Base-by-base conservation (phyloP, 495 filamentous ascomycete species). In the Aspergillus campestris region DNA sequence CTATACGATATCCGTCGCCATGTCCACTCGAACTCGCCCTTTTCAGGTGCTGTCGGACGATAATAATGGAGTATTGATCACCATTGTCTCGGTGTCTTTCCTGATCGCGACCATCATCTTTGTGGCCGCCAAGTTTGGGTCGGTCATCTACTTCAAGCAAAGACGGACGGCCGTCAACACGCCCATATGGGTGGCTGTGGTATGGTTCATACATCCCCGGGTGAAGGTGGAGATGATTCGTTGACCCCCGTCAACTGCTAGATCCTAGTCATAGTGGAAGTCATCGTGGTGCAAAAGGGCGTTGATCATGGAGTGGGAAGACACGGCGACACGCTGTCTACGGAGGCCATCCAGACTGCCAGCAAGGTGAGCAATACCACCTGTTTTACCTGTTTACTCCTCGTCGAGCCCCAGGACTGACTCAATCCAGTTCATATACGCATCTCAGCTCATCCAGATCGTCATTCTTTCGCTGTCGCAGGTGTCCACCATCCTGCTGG, bases 191-290 rank as follows among this genome's bases (percentile, higher is more conserved):
- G 51, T 43, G 50, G 65, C 57, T 53, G 28, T 58, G 39, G 33
- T 56, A 14, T 13, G 61, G 65, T 38, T 24, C 1, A 7, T n/a
- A 35, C 18, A 24, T 24, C 18, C 18, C 1, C 31, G 9, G 6
- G 4, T 8, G 4, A 7, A 4, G 33, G 3, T 36, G 9, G 12
- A 1, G 1, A 31, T 4, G 9, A 40, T 7, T 27, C 43, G 38
- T 51, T 43, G 35, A 62, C 65, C 8, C 53, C 64, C 31, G 58
- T 65, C 65, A 4, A 24, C 70, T 69, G 29, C 67, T 66, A 58
- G 55, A 8, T 43, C 13, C 45, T 64, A 2, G 40, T 50, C 7
- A 53, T 61, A 31, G 8, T 54, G 8, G 47, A 59, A 40, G 49
- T 56, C 12, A 48, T 61, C 10, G 14, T 58, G 24, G 48, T 64